phyloP scores from a whole-genome alignment of 305 asterid genomes.

The Solanum chacoense region DNA sequence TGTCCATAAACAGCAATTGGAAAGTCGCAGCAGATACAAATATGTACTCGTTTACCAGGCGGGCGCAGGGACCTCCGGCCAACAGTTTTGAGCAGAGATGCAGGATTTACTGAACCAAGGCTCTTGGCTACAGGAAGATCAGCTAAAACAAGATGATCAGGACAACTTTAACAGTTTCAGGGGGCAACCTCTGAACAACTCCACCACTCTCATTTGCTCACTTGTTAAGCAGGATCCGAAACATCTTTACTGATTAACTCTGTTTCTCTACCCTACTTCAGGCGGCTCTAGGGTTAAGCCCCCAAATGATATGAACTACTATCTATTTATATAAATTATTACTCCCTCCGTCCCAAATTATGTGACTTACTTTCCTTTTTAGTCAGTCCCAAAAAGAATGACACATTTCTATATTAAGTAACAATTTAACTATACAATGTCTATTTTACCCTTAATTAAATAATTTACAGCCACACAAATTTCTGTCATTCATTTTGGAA shows the following conservation, averaged over 20 bases:
- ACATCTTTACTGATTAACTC: background rate
- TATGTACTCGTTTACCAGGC: background rate
- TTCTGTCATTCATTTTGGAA: too few species aligned
- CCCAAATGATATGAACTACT: background rate
- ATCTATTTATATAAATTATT: background rate
- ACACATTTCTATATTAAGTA: too few species aligned
- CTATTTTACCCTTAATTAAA: too few species aligned
- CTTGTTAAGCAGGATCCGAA: background rate
- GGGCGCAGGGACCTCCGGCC: conserved; percentile 43
- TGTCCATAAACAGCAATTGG: conserved; percentile 86
- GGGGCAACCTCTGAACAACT: background rate
- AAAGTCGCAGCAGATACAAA: conserved; percentile 68
- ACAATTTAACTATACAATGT: too few species aligned
- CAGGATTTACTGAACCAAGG: conserved; percentile 45
- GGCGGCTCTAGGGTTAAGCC: background rate
- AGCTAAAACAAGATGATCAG: conserved; percentile 32
- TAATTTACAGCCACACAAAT: too few species aligned
- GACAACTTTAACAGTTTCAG: background rate
- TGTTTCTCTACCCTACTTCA: background rate
- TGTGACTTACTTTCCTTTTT: too few species aligned
- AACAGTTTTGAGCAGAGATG: conserved; percentile 47
- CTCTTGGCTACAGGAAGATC: conserved; percentile 94
- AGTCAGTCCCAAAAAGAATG: too few species aligned
- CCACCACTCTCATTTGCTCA: background rate
- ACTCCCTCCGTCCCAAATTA: too few species aligned